A percentile compares a stretch with the other conserved stretches of the same genome.
These are phyloP conservation scores for Aspergillus texensis DNA, from an alignment of 2,329 filamentous ascomycete species.

Conservation along the genomic window DNA sequence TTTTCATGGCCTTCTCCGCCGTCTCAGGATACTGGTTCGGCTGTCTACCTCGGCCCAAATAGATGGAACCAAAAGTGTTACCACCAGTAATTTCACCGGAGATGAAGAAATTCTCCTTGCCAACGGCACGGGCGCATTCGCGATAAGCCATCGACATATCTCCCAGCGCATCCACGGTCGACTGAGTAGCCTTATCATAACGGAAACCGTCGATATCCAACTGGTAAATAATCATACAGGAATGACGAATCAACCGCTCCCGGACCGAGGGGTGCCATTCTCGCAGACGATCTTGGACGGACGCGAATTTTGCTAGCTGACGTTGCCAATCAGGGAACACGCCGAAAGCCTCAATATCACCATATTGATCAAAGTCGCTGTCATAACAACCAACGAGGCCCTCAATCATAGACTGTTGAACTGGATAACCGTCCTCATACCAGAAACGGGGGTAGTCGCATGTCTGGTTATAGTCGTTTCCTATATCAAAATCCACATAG, in stretches of 20 bases:
- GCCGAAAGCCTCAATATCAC: slow-evolving; percentile 66
- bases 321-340: slow-evolving; percentile 65
- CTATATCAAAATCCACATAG: slow-evolving; percentile 62
- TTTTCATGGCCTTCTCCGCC: slow-evolving; percentile 51
- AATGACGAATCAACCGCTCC: slow-evolving; percentile 61
- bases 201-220: slow-evolving; percentile 70
- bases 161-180: slow-evolving; percentile 63
- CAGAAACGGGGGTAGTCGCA: slow-evolving; percentile 66
- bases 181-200: slow-evolving; percentile 68
- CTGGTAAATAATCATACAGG: slow-evolving; percentile 63
- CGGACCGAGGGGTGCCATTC: slow-evolving; percentile 64
- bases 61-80: slow-evolving; percentile 62
- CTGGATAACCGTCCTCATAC: slow-evolving; percentile 58
- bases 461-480: slow-evolving; percentile 56
- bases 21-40: slow-evolving; percentile 56
- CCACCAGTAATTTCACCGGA: slow-evolving; percentile 66
- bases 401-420: slow-evolving; percentile 50
- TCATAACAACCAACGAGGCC: slow-evolving; percentile 61
- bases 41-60: slow-evolving; percentile 63
- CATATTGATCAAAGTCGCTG: slow-evolving; percentile 68
- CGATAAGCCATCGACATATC: slow-evolving; percentile 61
- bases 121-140: slow-evolving; percentile 57
- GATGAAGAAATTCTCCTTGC: slow-evolving; percentile 67
- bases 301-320: slow-evolving; percentile 67
- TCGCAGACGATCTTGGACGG: slow-evolving; percentile 67